Evolutionary conservation across 768 basidiomycete genomes (phyloP), one percentile per base, ranked within the genome.

Genomic region (Lactifluus subvellereus): DNA sequence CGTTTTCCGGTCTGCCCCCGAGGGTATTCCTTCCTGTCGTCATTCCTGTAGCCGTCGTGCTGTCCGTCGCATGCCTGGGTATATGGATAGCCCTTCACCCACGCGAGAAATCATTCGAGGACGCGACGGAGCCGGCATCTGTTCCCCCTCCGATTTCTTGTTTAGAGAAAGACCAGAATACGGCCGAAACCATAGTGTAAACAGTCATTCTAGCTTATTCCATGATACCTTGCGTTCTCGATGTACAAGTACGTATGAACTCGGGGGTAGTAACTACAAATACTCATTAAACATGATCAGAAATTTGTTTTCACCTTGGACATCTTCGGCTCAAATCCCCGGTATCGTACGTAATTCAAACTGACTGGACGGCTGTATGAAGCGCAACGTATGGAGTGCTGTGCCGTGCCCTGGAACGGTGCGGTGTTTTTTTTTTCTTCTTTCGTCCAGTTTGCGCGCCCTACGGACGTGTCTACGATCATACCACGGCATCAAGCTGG

Each of bases 71-170:
- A 11, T 55, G 20, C 47, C 4, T 16, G 22, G 52, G 48, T 37
- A 35, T 64, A 16, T 54, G 62, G 62, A 13, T 42, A 8, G 58
- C 38, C 9, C 59, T 64, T 16, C 43, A 59, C 43, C 57, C 62
- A 9, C 53, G 38, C 20, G 49, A 33, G 18, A 64, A 50, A 16
- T 3, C 30, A 8, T n/a, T 43, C 57, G 53, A 27, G 27, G 47
- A 27, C 18, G 13, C 22, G 11, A 14, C 9, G 2, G 0, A 13
- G 16, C 30, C 47, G 20, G 45, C 8, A 18, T n/a, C 57, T n/a
- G 9, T 30, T 20, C 43, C 40, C 2, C 42, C 56, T 37, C 9
- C 6, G 18, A 18, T 13, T 43, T 18, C 48, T 32, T 16, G 22
- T 10, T 13, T 40, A 35, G 62, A 27, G 10, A 59, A 64, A 20